Percentiles rank a stretch among this genome's conserved stretches.
phyloP scores from a whole-genome alignment of 768 basidiomycete genomes.

The Russula virescens region DNA sequence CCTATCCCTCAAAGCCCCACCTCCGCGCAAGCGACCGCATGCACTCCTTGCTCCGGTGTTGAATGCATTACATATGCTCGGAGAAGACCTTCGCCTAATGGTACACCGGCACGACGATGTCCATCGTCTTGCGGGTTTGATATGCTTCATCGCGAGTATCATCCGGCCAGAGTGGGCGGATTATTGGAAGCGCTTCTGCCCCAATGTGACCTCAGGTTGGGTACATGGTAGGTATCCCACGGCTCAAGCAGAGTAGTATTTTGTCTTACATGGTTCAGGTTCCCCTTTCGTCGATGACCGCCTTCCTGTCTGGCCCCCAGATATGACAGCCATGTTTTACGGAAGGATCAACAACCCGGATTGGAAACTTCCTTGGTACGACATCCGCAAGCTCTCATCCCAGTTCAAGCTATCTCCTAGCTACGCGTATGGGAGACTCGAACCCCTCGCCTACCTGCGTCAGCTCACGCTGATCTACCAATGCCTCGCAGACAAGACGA shows the following conservation, averaged over 20 bases:
- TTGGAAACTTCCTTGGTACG: conserved; percentile 50
- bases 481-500: conserved; percentile 49
- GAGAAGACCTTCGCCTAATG: conserved; percentile 60
- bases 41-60: conserved; percentile 52
- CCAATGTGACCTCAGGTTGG: conserved; percentile 57
- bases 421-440: conserved; percentile 55
- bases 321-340: conserved; percentile 61
- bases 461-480: conserved; percentile 53
- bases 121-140: conserved; percentile 50
- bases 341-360: conserved; percentile 56
- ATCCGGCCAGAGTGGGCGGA: conserved; percentile 86
- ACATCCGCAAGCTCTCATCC: conserved; percentile 39
- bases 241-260: neutral
- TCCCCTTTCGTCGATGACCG: conserved; percentile 57
- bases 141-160: conserved; percentile 55
- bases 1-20: neutral
- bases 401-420: conserved; percentile 46
- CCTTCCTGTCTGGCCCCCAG: conserved; percentile 72
- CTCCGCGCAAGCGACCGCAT: conserved; percentile 32
- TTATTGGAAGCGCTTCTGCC: conserved; percentile 83
- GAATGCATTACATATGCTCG: conserved; percentile 74
- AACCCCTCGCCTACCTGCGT: conserved; percentile 51
- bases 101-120: conserved; percentile 52
- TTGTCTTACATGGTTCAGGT: conserved; percentile 8
- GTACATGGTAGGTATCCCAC: conserved; percentile 27